Evolutionary conservation across 129 eudicot genomes (phyloP).

Genomic region (Tagetes patula): DNA sequence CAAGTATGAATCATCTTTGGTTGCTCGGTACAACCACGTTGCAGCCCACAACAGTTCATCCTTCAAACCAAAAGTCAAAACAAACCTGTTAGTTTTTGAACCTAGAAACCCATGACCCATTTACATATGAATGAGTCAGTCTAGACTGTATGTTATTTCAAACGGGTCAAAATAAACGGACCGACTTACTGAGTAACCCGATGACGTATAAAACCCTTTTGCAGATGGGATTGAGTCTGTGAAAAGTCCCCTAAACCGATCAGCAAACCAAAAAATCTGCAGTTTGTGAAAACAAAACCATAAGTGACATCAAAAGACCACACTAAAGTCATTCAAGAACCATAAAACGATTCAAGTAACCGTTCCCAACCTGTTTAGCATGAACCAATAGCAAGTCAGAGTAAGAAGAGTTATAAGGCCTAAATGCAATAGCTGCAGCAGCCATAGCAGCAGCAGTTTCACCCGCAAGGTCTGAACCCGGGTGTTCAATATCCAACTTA

Average conservation of each 20-base stretch:
- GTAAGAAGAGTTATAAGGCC: constrained; percentile 73
- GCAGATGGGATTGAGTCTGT: constrained; percentile 61
- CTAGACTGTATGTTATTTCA: not conserved
- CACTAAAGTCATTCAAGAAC: constrained; percentile 4
- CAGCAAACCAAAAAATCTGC: constrained; percentile 91
- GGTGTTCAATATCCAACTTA: constrained; percentile 60
- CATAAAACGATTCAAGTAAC: not conserved
- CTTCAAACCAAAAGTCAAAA: constrained; percentile 23
- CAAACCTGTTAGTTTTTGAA: not conserved
- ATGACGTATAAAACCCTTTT: constrained; percentile 60
- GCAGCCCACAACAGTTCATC: constrained; percentile 95
- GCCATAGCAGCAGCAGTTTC: constrained; percentile 97
- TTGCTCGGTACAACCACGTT: constrained; percentile 77
- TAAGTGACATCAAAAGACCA: constrained; percentile 12
- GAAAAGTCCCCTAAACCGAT: constrained; percentile 70
- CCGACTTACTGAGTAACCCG: constrained; percentile 66
- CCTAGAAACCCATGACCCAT: not conserved
- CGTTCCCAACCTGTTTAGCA: constrained; percentile 61
- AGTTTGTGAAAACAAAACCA: constrained; percentile 13
- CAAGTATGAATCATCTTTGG: constrained; percentile 64
- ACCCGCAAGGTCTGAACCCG: constrained; percentile 93
- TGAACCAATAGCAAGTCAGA: constrained; percentile 60
- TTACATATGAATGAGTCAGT: not conserved
- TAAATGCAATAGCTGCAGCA: constrained; percentile 71
- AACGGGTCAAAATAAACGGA: not conserved